A percentile compares a stretch with the other conserved stretches of the same genome.
phyloP scores from a whole-genome alignment of 805 yeast species.

The Dipodascus albidus region DNA sequence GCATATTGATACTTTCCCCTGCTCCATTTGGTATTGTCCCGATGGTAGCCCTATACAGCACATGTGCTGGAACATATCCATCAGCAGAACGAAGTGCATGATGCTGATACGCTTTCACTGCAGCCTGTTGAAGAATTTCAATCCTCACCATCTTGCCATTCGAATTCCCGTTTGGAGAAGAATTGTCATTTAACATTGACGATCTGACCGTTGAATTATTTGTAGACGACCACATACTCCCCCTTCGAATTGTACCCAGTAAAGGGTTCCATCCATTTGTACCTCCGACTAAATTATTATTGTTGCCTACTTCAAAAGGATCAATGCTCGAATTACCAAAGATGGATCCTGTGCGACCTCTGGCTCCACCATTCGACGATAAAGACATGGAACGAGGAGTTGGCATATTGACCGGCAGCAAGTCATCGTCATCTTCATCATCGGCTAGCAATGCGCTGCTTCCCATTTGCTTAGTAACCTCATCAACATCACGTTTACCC shows the following conservation, averaged over 20 bases:
- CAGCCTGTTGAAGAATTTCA: slow-evolving; percentile 16
- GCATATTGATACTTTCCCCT: slow-evolving; percentile 15
- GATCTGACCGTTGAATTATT: neutral
- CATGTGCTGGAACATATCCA: slow-evolving; percentile 26
- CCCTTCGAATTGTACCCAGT: neutral
- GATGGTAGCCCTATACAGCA: slow-evolving; percentile 21
- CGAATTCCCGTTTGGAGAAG: slow-evolving; percentile 1
- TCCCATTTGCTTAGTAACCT: slow-evolving; percentile 9
- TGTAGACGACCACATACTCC: slow-evolving; percentile 1
- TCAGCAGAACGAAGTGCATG: slow-evolving; percentile 19
- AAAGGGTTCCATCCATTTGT: neutral
- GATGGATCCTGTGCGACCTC: neutral
- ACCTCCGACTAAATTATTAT: neutral
- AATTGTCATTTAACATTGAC: neutral
- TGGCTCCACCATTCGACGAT: neutral
- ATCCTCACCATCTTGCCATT: slow-evolving; percentile 1
- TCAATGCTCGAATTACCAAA: neutral
- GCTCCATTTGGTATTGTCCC: slow-evolving; percentile 10
- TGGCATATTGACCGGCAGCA: neutral
- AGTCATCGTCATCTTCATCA: slow-evolving; percentile 7
- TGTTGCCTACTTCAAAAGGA: neutral
- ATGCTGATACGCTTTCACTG: slow-evolving; percentile 15
- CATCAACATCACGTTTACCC: neutral
- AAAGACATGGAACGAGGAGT: neutral
- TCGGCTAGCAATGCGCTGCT: slow-evolving; percentile 10